Evolutionary conservation across 208 protist genomes (phyloP), one percentile per base, ranked within the genome.

Genomic region (Naegleria lovaniensis): DNA sequence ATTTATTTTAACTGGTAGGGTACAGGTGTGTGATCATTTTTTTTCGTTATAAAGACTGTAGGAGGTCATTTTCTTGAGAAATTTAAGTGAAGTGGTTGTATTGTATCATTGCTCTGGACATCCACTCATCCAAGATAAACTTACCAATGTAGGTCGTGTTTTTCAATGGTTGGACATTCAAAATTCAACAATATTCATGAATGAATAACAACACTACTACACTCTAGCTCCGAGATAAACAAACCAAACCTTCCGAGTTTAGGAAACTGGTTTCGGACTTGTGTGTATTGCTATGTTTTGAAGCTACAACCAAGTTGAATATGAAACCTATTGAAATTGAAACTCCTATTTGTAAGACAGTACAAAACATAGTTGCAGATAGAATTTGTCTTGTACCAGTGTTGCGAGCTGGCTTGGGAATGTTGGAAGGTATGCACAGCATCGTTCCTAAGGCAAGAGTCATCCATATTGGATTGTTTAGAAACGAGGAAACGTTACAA

Each of bases 261-360:
- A 67, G 85, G 39, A 76, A 89, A 38, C n/a, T 89, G 1, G 36
- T 89, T 89, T 89, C 85, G 22, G 85, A 89, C 9, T 41, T 89
- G 9, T n/a, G 58, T 36, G 29, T 79, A 1, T 89, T 89, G n/a
- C 29, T 89, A 13, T 25, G 29, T 39, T 89, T 39, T 89, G 85
- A 89, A 36, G 22, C 33, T 38, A 89, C 85, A 1, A 16, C 4
- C 52, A 76, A 89, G 9, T 76, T 89, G 85, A 11, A 25, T 1
- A 16, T 89, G 15, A 43, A 67, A 39, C 1, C 13, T 2, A 76
- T 16, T n/a, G 13, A 19, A 38, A 40, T 89, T 76, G 85, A 25
- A 38, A 89, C 85, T 36, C 85, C 85, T 39, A 40, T 89, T n/a
- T 79, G 58, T 38, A 16, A n/a, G 9, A 48, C 33, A 38, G 29